A percentile compares a stretch with the other conserved stretches of the same genome.
Conservation (phyloP, 169 alveolate genomes). For the Cytauxzoon felis region DNA sequence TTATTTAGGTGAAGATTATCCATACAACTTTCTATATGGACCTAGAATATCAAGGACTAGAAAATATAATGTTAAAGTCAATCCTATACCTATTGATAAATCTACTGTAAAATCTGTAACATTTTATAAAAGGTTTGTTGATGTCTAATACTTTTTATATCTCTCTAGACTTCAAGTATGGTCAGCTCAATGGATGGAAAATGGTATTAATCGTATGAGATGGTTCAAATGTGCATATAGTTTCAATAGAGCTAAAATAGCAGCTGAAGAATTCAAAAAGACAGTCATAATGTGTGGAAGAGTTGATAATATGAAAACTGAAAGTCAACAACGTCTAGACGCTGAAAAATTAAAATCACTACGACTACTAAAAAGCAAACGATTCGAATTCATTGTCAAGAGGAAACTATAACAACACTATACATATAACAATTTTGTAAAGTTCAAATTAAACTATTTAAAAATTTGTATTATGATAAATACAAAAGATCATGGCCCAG, state of each 20-base stretch:
- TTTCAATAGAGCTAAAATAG: constrained; percentile 69
- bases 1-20: constrained; percentile 76
- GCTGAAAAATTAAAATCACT: constrained; percentile 55
- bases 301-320: constrained; percentile 67
- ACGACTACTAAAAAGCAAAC: constrained; percentile 52
- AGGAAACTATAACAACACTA: neutral
- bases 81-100: constrained; percentile 64
- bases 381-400: constrained; percentile 10
- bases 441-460: neutral
- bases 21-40: constrained; percentile 67
- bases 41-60: constrained; percentile 72
- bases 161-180: constrained; percentile 72
- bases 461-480: neutral
- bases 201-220: constrained; percentile 77
- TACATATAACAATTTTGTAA: neutral
- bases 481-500: too few species aligned
- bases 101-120: constrained; percentile 69
- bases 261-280: constrained; percentile 78
- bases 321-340: constrained; percentile 68
- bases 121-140: constrained; percentile 59
- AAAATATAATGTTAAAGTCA: constrained; percentile 67
- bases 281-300: constrained; percentile 44
- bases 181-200: constrained; percentile 81
- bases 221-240: constrained; percentile 83
- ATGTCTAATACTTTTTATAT: neutral